These are phyloP conservation scores for Pleurostoma richardsiae DNA, from an alignment of 2,329 filamentous ascomycete species.

Conservation along the genomic window DNA sequence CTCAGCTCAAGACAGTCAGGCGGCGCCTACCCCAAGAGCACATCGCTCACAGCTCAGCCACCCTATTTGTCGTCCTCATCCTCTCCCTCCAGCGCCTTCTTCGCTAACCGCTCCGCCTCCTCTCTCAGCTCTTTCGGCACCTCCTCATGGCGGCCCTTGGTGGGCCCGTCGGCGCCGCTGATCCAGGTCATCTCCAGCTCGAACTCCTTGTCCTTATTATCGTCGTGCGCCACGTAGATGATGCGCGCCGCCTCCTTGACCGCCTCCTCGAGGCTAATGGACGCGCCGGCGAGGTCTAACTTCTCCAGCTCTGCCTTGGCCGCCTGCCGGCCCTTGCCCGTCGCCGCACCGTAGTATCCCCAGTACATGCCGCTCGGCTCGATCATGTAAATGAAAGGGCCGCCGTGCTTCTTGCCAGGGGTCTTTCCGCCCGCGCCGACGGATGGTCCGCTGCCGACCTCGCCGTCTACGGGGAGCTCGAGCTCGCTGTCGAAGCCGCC, in stretches of 20 bases:
- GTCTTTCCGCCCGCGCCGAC: slow-evolving; percentile 82
- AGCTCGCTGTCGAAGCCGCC: slow-evolving; percentile 89
- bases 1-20: too few relatives aligned
- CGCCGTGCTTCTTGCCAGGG: slow-evolving; percentile 69
- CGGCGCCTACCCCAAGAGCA: too few relatives aligned
- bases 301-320: slow-evolving; percentile 99
- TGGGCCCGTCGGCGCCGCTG: slow-evolving; percentile 76
- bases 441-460: slow-evolving; percentile 77
- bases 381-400: slow-evolving; percentile 96
- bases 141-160: slow-evolving; percentile 87
- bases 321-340: slow-evolving; percentile 92
- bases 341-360: slow-evolving; percentile 98
- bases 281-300: slow-evolving; percentile 76
- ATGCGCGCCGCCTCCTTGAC: slow-evolving; percentile 96
- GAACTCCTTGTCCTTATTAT: slow-evolving; percentile 99
- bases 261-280: slow-evolving; percentile 74
- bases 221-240: slow-evolving; percentile 95
- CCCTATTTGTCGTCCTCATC: slow-evolving; percentile 67
- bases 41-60: slow-evolving; percentile 20
- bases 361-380: slow-evolving; percentile 96
- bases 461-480: slow-evolving; percentile 80
- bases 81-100: slow-evolving; percentile 82
- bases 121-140: slow-evolving; percentile 87
- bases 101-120: slow-evolving; percentile 89
- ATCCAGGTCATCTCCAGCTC: slow-evolving; percentile 99